A percentile compares a stretch with the other conserved stretches of the same genome.
phyloP scores from a whole-genome alignment of 2,329 filamentous ascomycete genomes.

The Fusarium neocosmosporiellum region DNA sequence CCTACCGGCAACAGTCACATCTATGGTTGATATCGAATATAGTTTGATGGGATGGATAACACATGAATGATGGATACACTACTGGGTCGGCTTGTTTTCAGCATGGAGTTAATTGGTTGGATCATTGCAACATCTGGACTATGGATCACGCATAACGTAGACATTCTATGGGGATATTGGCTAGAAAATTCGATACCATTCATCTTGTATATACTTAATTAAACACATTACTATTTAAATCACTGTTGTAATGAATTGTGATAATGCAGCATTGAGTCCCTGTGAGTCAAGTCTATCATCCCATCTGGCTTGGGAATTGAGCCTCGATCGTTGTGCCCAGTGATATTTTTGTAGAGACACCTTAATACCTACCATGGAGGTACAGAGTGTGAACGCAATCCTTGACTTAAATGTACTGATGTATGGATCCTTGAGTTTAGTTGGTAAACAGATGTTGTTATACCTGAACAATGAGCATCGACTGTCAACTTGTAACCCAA shows the following conservation, averaged over 20 bases:
- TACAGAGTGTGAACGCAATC: no score
- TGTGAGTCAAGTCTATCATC: background rate
- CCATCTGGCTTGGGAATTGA: background rate
- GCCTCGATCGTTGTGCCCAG: no score
- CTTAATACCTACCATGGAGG: no score
- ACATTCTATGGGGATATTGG: background rate
- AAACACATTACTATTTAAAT: background rate
- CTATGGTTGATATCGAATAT: slow-evolving; percentile 19
- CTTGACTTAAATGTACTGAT: no score
- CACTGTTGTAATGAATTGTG: background rate
- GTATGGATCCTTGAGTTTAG: no score
- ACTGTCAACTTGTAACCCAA: no score
- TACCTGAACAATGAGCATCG: no score
- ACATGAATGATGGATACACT: background rate
- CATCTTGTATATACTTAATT: background rate
- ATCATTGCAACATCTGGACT: background rate
- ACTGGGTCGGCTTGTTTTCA: background rate
- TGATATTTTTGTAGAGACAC: no score
- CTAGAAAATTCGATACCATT: background rate
- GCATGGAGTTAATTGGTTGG: slow-evolving; percentile 31
- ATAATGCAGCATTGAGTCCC: background rate
- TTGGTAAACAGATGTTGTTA: no score
- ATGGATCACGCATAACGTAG: background rate
- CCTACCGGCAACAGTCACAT: slow-evolving; percentile 27
- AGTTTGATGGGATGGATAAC: background rate